These are phyloP conservation scores for Chrysosphaeria jannelii DNA, from an alignment of 2,329 filamentous ascomycete genomes.

Conservation along the genomic window DNA sequence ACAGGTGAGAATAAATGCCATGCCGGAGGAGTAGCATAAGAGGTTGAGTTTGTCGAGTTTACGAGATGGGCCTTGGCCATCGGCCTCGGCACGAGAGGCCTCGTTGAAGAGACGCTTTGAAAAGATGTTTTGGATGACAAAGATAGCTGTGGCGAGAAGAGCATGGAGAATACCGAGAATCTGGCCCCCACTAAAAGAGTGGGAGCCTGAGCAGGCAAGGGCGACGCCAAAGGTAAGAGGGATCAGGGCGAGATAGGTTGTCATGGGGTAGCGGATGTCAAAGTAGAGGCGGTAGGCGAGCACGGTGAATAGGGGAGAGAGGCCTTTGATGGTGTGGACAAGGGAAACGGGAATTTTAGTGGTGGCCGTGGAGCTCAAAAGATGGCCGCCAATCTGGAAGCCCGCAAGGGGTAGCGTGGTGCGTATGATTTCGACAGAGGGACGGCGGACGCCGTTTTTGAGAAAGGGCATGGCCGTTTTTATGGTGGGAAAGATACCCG, in stretches of 20 bases:
- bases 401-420: constrained; percentile 75
- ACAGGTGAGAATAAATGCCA: constrained; percentile 64
- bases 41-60: constrained; percentile 94
- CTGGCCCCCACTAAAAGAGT: constrained; percentile 40
- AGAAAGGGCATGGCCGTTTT: constrained; percentile 47
- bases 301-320: constrained; percentile 87
- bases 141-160: constrained; percentile 69
- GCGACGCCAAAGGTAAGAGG: constrained; percentile 85
- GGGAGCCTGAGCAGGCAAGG: constrained; percentile 73
- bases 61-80: constrained; percentile 29
- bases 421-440: constrained; percentile 50
- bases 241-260: constrained; percentile 72
- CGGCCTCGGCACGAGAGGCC: constrained; percentile 54
- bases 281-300: constrained; percentile 74
- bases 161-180: constrained; percentile 74
- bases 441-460: constrained; percentile 54
- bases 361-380: constrained; percentile 79
- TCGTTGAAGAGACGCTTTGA: constrained; percentile 97
- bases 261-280: constrained; percentile 57
- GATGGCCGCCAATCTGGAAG: constrained; percentile 82
- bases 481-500: constrained; percentile 38
- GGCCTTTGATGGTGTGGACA: constrained; percentile 93
- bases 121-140: constrained; percentile 95
- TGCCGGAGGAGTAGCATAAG: constrained; percentile 81
- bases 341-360: constrained; percentile 86